phyloP scores from a whole-genome alignment of 176 grass and related monocot genomes.

The Ampelocalamus luodianensis region DNA sequence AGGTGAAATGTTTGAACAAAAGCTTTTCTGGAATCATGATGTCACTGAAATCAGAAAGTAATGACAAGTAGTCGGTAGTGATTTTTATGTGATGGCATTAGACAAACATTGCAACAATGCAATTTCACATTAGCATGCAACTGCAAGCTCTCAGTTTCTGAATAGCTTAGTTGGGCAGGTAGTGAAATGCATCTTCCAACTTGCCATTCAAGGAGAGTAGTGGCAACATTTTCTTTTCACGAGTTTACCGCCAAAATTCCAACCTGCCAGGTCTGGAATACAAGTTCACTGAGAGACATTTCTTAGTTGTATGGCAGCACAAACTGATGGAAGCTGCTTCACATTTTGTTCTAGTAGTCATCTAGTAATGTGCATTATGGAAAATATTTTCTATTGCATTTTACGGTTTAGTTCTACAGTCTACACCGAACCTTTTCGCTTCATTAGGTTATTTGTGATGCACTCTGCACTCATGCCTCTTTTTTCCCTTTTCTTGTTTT shows the following conservation, averaged over 20 bases:
- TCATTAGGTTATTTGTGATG: conserved; percentile 11
- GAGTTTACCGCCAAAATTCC: not conserved
- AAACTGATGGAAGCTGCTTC: not conserved
- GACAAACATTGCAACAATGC: not conserved
- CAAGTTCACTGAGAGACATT: conserved; percentile 11
- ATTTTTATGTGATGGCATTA: not conserved
- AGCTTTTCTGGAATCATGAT: not conserved
- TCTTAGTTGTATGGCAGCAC: conserved; percentile 26
- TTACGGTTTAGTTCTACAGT: not conserved
- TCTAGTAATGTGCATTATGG: conserved; percentile 2
- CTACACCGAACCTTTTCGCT: not conserved
- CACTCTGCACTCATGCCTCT: not conserved
- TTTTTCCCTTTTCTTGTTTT: conserved; percentile 9
- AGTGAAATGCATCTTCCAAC: conserved; percentile 24
- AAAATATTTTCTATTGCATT: not conserved
- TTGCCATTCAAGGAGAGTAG: conserved; percentile 1
- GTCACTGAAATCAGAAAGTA: conserved; percentile 8
- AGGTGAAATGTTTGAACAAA: not conserved
- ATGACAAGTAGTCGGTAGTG: too few relatives aligned
- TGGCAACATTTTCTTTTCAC: not conserved
- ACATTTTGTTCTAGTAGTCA: conserved; percentile 15
- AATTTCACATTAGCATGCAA: not conserved
- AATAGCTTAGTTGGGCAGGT: not conserved
- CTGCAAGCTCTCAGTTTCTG: not conserved
- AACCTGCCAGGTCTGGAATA: conserved; percentile 12